These are phyloP conservation scores for Populus hybrid DNA, from an alignment of 441 rosid genomes.

Conservation along the genomic window DNA sequence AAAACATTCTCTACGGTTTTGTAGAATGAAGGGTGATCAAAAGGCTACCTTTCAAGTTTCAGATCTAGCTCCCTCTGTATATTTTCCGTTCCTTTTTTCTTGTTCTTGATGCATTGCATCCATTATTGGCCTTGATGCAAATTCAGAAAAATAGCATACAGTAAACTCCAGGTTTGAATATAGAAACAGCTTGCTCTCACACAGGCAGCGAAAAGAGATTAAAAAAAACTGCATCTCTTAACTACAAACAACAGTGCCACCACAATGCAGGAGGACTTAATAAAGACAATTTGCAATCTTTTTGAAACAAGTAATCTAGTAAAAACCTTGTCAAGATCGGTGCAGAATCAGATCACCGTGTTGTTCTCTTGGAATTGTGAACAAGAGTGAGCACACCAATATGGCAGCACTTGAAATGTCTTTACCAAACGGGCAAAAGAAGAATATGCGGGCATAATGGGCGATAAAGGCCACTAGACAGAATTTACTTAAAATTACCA, in stretches of 20 bases:
- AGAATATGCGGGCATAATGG: slow-evolving; percentile 14
- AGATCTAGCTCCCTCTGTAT: background rate
- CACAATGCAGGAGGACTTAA: background rate
- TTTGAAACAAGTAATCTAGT: background rate
- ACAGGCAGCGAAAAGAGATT: background rate
- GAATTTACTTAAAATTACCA: slow-evolving; percentile 54
- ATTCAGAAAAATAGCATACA: background rate
- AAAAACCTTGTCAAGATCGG: slow-evolving; percentile 1
- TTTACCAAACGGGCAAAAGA: slow-evolving; percentile 19
- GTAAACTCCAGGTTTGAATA: background rate
- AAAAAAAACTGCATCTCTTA: background rate
- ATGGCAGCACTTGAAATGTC: background rate
- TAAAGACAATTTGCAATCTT: background rate
- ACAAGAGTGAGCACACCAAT: slow-evolving; percentile 18
- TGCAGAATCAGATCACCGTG: slow-evolving; percentile 4
- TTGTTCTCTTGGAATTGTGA: background rate
- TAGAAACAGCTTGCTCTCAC: background rate
- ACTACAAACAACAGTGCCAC: background rate
- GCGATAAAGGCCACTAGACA: background rate
- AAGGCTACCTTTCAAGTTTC: background rate
- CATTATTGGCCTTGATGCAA: too few relatives aligned
- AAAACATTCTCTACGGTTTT: too few relatives aligned
- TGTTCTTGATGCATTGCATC: background rate
- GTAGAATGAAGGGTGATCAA: background rate
- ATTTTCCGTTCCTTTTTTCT: background rate